These are phyloP conservation scores for Schoenoplectus tabernaemontani DNA, from an alignment of 202 grass and related monocot species.

Conservation along the genomic window DNA sequence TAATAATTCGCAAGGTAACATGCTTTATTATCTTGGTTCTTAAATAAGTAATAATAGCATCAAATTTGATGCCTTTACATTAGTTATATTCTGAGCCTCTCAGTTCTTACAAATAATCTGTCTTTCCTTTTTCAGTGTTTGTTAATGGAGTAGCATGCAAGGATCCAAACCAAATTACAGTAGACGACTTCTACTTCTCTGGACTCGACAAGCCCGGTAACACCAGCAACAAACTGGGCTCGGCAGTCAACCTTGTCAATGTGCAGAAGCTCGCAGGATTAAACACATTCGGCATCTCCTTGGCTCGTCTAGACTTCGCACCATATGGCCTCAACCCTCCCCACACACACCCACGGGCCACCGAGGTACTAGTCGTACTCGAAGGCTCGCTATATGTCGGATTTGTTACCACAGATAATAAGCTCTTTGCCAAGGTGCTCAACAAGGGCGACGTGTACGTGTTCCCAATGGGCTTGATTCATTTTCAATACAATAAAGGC, in stretches of 20 bases:
- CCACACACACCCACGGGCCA: conserved; percentile 39
- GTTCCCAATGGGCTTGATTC: conserved; percentile 39
- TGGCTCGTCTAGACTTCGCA: conserved; percentile 37
- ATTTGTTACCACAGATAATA: conserved; percentile 40
- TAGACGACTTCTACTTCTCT: conserved; percentile 25
- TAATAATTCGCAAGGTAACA: conserved; percentile 17
- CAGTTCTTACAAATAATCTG: neutral
- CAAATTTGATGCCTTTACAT: neutral
- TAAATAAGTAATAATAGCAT: neutral
- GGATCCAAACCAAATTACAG: neutral
- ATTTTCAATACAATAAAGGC: conserved; percentile 48
- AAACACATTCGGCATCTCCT: conserved; percentile 35
- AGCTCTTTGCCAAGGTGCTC: conserved; percentile 43
- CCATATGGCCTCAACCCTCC: conserved; percentile 41
- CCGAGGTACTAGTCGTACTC: conserved; percentile 36
- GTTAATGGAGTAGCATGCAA: conserved; percentile 31
- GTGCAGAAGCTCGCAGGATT: conserved; percentile 30
- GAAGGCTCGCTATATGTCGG: conserved; percentile 42
- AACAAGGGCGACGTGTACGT: conserved; percentile 41
- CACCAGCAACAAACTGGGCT: conserved; percentile 30
- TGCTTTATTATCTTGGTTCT: neutral
- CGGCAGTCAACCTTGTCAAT: conserved; percentile 35
- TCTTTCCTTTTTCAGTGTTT: conserved; percentile 6
- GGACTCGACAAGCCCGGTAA: conserved; percentile 30
- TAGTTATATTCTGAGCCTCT: neutral